Evolutionary conservation across 2,329 filamentous ascomycete genomes (phyloP).

Genomic region (Cladosporium sp.): DNA sequence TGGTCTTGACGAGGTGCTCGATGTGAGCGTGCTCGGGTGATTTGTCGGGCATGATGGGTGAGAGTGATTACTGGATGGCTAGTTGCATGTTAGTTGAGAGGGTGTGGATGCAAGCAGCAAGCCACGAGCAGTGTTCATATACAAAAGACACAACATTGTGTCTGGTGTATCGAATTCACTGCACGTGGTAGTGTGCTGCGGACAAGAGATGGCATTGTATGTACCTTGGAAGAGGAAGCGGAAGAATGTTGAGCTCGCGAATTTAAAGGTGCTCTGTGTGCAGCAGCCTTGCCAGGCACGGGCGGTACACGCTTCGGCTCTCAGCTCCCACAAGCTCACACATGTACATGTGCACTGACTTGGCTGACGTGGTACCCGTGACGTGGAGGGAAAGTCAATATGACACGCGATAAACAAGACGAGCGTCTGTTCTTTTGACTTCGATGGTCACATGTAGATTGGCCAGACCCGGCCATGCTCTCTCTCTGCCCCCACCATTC

Average conservation of each 20-base stretch:
- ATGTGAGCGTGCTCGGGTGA: constrained; percentile 46
- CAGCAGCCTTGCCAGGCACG: background rate
- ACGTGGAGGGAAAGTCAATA: constrained; percentile 1
- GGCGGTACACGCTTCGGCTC: background rate
- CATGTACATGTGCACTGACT: background rate
- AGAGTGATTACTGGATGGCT: background rate
- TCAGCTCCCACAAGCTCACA: background rate
- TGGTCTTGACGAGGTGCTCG: constrained; percentile 43
- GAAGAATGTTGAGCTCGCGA: background rate
- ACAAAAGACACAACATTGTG: background rate
- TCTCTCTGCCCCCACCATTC: background rate
- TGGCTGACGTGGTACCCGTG: too few species aligned
- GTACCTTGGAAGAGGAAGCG: background rate
- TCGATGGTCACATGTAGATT: constrained; percentile 2
- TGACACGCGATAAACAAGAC: background rate
- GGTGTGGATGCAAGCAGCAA: background rate
- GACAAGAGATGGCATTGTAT: background rate
- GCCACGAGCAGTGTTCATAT: background rate
- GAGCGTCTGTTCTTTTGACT: background rate
- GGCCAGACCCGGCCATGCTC: background rate
- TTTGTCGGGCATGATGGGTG: constrained; percentile 29
- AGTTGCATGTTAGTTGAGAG: background rate
- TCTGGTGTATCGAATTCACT: background rate
- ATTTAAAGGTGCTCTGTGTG: constrained; percentile 13
- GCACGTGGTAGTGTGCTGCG: background rate